Evolutionary conservation across 192 early-diverging fungal species (phyloP), one percentile per base, ranked within the genome.

Genomic region (Coemansia sp.): DNA sequence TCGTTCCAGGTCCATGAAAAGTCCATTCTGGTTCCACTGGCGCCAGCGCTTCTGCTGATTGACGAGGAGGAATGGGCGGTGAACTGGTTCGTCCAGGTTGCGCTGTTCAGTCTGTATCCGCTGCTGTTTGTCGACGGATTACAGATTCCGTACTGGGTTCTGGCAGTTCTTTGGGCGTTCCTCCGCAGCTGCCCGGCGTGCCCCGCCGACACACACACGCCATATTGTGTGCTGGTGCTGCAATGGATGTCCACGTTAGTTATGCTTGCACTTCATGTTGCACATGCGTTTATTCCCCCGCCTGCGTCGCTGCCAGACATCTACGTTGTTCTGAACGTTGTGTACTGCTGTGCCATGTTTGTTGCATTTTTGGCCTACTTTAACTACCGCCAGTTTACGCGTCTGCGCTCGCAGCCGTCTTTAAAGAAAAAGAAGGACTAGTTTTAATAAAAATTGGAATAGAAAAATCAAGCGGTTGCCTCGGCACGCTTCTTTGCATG

Each of bases 1-100:
- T 93, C 95, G 9, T 99, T 99, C 84, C 95, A 97, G 82, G 91
- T 97, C 5, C 97, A 99, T 74, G 97, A 99, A 69, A 99, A 99
- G 71, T 92, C 91, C 0, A 97, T 99, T 43, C 71, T 99, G 38
- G 70, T 99, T 7, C 95, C 97, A 1, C 60, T 85, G 4, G 73
- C 93, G 17, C 92, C 94, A 0, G 85, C 91, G 10, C 87, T 87
- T 2, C 65, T 97, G 48, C 66, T 97, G 59, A 81, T 91, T 4
- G 23, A 86, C 58, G 87, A 90, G 55, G 93, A 93, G 54, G 83
- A 83, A 22, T 72, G 85, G 27, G 73, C 85, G 3, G 79, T 76
- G 14, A 65, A 79, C 14, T 84, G 85, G 80, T 91, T 98, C 62
- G 84, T 87, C 6, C 95, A 91, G 63, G 75, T 88, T 24, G 90